Evolutionary conservation across 768 basidiomycete genomes (phyloP).

Genomic region (Boletus pseudopeckii): DNA sequence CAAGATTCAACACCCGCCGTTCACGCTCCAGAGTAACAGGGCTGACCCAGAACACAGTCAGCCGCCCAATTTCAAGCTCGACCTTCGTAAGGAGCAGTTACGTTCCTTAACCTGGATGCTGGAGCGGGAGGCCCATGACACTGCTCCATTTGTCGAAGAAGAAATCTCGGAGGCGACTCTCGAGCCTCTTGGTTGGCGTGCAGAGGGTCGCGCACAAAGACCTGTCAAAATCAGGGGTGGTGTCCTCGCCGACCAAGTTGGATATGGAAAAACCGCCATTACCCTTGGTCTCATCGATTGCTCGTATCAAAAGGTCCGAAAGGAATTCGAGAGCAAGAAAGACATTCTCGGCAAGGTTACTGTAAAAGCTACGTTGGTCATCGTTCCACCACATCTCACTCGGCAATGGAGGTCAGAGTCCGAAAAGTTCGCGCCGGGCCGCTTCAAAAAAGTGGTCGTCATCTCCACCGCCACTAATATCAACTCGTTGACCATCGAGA

Average conservation of each 20-base stretch:
- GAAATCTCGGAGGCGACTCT: constrained; percentile 90
- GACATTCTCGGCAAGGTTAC: constrained; percentile 59
- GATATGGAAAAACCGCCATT: constrained; percentile 96
- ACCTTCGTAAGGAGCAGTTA: constrained; percentile 79
- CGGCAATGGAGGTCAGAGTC: constrained; percentile 90
- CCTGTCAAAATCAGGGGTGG: constrained; percentile 78
- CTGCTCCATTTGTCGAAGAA: constrained; percentile 82
- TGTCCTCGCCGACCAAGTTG: constrained; percentile 93
- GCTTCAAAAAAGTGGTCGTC: constrained; percentile 50
- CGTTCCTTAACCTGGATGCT: constrained; percentile 95
- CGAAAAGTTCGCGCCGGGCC: constrained; percentile 63
- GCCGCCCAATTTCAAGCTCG: constrained; percentile 71
- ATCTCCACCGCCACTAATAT: constrained; percentile 68
- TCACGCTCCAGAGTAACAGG: constrained; percentile 74
- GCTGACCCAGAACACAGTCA: constrained; percentile 66
- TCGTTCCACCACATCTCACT: constrained; percentile 88
- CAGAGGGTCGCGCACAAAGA: constrained; percentile 86
- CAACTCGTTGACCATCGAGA: constrained; percentile 68
- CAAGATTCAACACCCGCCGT: constrained; percentile 56
- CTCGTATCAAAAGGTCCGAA: constrained; percentile 49
- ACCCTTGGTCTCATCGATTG: constrained; percentile 87
- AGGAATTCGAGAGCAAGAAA: constrained; percentile 54
- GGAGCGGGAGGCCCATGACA: constrained; percentile 60
- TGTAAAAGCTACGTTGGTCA: constrained; percentile 75
- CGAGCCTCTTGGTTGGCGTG: constrained; percentile 86